phyloP scores from a whole-genome alignment of 2,329 filamentous ascomycete species.

The Talaromyces sp. region DNA sequence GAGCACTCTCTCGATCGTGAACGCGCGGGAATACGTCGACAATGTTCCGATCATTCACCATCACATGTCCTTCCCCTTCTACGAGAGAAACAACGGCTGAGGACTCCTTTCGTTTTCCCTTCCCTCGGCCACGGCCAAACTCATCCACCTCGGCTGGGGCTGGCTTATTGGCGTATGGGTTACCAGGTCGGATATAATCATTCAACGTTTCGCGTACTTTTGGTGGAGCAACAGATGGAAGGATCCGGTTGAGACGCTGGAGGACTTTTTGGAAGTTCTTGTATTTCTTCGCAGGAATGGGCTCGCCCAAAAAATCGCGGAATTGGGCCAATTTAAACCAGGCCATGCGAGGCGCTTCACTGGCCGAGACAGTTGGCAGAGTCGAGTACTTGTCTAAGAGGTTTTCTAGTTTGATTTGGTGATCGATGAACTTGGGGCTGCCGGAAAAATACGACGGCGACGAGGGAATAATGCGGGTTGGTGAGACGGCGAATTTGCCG shows the following conservation, averaged over 20 bases:
- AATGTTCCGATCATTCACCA: constrained; percentile 86
- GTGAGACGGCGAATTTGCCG: constrained; percentile 25
- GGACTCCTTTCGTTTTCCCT: constrained; percentile 83
- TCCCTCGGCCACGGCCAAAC: constrained; percentile 70
- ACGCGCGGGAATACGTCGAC: constrained; percentile 76
- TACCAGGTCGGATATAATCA: constrained; percentile 68
- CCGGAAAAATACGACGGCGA: constrained; percentile 95
- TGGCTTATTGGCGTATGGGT: constrained; percentile 61
- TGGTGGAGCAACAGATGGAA: constrained; percentile 67
- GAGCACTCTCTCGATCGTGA: constrained; percentile 88
- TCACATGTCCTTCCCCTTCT: constrained; percentile 83
- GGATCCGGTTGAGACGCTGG: constrained; percentile 77
- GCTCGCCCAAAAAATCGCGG: constrained; percentile 64
- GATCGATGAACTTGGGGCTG: constrained; percentile 78
- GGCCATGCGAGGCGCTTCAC: constrained; percentile 65
- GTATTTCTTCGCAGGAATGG: constrained; percentile 71
- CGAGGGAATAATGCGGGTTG: constrained; percentile 71
- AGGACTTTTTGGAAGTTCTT: constrained; percentile 69
- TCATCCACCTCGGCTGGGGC: constrained; percentile 64
- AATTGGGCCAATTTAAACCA: constrained; percentile 80
- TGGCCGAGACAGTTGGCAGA: constrained; percentile 62
- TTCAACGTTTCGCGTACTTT: constrained; percentile 62
- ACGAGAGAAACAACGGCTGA: constrained; percentile 81
- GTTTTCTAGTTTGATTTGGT: constrained; percentile 66
- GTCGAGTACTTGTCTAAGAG: constrained; percentile 67